These are phyloP conservation scores for Tulasnella sp. DNA, from an alignment of 768 basidiomycete species.

Conservation along the genomic window DNA sequence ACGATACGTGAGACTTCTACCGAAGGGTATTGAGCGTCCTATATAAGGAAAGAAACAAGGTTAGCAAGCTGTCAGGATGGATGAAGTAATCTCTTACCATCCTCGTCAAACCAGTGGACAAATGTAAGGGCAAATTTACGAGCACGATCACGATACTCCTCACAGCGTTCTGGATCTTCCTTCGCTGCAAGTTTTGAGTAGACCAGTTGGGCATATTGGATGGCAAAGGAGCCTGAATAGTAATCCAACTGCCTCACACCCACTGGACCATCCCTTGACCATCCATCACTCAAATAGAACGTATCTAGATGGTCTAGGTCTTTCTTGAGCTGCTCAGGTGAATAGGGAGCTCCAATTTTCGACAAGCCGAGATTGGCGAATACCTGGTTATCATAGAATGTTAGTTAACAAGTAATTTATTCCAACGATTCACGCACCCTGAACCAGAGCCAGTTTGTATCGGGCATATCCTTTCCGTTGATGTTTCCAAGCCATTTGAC, in stretches of 20 bases:
- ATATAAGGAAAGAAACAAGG: background rate
- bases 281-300: constrained; percentile 62
- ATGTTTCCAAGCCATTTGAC: constrained; percentile 59
- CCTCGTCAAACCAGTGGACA: constrained; percentile 59
- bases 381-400: constrained; percentile 31
- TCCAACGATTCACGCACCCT: constrained; percentile 32
- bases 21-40: constrained; percentile 67
- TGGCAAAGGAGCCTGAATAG: constrained; percentile 67
- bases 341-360: constrained; percentile 44
- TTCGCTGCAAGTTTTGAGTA: constrained; percentile 53
- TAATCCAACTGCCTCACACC: constrained; percentile 69
- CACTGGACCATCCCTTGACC: constrained; percentile 67
- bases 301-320: constrained; percentile 67
- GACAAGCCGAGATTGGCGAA: constrained; percentile 63
- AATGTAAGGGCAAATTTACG: constrained; percentile 53
- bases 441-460: constrained; percentile 79
- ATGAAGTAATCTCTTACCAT: constrained; percentile 33
- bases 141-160: constrained; percentile 51
- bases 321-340: constrained; percentile 48
- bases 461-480: constrained; percentile 73
- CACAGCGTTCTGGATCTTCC: constrained; percentile 49
- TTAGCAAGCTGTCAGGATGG: background rate
- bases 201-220: constrained; percentile 58
- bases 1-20: constrained; percentile 61
- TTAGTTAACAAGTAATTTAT: constrained; percentile 1